Evolutionary conservation across 805 yeast genomes (phyloP), one percentile per base, ranked within the genome.

Genomic region (Candida takata): DNA sequence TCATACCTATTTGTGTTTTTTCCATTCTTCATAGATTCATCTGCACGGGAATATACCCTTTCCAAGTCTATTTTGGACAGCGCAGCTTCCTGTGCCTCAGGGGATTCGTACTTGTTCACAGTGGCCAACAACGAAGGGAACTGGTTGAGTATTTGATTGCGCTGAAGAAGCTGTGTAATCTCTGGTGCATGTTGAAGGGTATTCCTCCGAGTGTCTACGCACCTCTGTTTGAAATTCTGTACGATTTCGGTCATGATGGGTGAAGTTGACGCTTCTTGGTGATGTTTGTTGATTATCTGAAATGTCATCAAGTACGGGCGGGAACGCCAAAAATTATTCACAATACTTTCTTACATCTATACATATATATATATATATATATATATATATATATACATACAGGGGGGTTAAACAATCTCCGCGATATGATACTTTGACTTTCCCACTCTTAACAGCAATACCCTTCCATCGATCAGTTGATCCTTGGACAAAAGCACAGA

Each of bases 361-460:
- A 28, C 3, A 25, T 12, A 12, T 16, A 28, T 18, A 16, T 18
- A 3, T 7, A 18, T 4, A 18, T 2, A 28, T 3, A 21, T 21
- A 8, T 21, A 8, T 21, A 21, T 21, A 21, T 21, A 21, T 11
- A n/a, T n/a, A n/a, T n/a, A n/a, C n/a, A n/a, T n/a, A n/a, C n/a
- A 24, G 14, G 8, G n/a, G n/a, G 6, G 8, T 24, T 29, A 38
- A 3, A 42, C 36, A 9, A 53, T 34, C 31, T 73, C 70, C n/a
- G 77, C 69, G 17, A 79, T 72, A 50, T 67, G 64, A 51, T 77
- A 79, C 41, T 73, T 73, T 31, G 71, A 74, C 54, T 88, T 90
- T 2, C 97, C 97, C 8, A 78, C 57, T 47, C 94, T 69, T 14
- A 88, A 54, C 26, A 86, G 58, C 40, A 90, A 59, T 26, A 87